Percentiles rank a stretch among this genome's conserved stretches.
Evolutionary conservation across 371 early-diverging fungal species (phyloP).

Genomic region (Smittium culicis): DNA sequence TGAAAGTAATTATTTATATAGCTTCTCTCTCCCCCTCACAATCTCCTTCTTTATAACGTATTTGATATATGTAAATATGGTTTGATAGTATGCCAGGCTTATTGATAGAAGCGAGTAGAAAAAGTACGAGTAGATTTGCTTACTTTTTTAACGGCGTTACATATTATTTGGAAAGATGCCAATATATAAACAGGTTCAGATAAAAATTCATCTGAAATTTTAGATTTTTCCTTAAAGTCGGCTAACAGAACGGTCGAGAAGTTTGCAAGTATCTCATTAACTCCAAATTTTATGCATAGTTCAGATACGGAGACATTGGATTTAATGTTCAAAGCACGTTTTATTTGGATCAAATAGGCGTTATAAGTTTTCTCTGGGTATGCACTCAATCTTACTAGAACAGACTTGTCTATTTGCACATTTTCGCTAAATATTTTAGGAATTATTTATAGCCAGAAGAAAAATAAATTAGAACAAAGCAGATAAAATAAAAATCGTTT

Average conservation of each 20-base stretch:
- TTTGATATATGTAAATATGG: too few species aligned
- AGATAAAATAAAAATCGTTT: background rate
- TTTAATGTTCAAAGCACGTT: background rate
- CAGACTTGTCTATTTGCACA: background rate
- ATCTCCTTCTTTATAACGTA: too few species aligned
- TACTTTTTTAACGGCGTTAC: background rate
- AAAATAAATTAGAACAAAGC: background rate
- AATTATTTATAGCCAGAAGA: too few species aligned
- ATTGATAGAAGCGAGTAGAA: too few species aligned
- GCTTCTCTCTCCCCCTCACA: too few species aligned
- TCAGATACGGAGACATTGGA: background rate
- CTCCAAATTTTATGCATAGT: background rate
- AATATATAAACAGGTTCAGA: background rate
- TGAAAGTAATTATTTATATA: too few species aligned
- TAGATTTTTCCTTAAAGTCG: background rate
- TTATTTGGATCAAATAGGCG: background rate
- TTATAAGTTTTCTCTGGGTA: background rate
- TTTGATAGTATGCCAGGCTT: too few species aligned
- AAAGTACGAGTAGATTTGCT: too few species aligned
- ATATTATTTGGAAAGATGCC: background rate
- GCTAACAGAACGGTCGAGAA: background rate
- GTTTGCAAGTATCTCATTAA: background rate
- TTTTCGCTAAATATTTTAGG: background rate
- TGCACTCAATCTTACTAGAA: background rate
- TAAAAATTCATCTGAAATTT: background rate